A percentile compares a stretch with the other conserved stretches of the same genome.
Evolutionary conservation across 2,329 filamentous ascomycete species (phyloP).

Genomic region (Fusarium gaditjirri): DNA sequence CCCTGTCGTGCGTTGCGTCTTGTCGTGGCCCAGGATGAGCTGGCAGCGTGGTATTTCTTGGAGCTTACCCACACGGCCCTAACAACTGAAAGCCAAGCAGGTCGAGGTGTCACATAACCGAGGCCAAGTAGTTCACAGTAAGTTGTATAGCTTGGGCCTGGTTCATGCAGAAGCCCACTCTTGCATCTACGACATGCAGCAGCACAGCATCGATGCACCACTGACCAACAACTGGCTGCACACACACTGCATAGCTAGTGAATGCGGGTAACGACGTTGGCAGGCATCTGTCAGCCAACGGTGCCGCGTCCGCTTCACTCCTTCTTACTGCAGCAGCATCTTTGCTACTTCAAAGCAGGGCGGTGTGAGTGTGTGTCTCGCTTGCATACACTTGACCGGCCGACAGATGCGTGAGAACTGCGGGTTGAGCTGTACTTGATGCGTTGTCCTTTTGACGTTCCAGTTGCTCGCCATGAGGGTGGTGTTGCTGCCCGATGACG

Average conservation of each 20-base stretch:
- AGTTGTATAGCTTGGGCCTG: slow-evolving; percentile 37
- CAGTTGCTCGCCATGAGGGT: slow-evolving; percentile 36
- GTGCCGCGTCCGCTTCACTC: slow-evolving; percentile 42
- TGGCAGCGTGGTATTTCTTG: slow-evolving; percentile 33
- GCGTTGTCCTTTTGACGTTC: slow-evolving; percentile 40
- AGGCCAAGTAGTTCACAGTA: slow-evolving; percentile 26
- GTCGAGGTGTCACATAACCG: slow-evolving; percentile 15
- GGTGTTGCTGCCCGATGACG: slow-evolving; percentile 46
- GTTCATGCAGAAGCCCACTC: slow-evolving; percentile 46
- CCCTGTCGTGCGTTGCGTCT: slow-evolving; percentile 32
- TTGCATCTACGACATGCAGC: slow-evolving; percentile 42
- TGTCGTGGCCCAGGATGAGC: slow-evolving; percentile 38
- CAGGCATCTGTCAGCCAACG: slow-evolving; percentile 43
- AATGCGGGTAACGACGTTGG: slow-evolving; percentile 35
- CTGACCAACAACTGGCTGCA: slow-evolving; percentile 30
- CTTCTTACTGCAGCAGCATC: slow-evolving; percentile 37
- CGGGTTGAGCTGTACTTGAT: slow-evolving; percentile 45
- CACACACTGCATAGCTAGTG: slow-evolving; percentile 33
- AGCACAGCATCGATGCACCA: slow-evolving; percentile 41
- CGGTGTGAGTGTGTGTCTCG: slow-evolving; percentile 42
- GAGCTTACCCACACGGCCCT: slow-evolving; percentile 18
- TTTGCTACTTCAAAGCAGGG: slow-evolving; percentile 32
- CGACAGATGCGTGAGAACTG: slow-evolving; percentile 40
- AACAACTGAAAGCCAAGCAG: slow-evolving; percentile 17
- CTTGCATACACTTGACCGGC: slow-evolving; percentile 37